phyloP scores from a whole-genome alignment of 106 monocot genomes.

The Dioscorea alata region DNA sequence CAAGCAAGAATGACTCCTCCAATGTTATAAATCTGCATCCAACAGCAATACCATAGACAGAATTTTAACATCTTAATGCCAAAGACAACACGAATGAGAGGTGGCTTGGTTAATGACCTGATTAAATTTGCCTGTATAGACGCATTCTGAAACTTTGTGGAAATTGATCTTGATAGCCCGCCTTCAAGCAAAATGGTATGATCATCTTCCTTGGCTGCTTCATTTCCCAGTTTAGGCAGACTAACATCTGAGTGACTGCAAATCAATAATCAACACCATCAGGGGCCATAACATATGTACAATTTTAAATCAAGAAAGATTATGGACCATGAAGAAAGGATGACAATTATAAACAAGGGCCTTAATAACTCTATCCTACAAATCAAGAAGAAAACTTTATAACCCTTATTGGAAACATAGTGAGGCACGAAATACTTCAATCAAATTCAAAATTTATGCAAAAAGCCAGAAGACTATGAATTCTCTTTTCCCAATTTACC shows the following conservation, averaged over 20 bases:
- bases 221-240: slow-evolving; percentile 67
- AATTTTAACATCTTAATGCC: background rate
- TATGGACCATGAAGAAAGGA: background rate
- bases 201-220: slow-evolving; percentile 61
- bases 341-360: background rate
- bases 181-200: slow-evolving; percentile 74
- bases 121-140: slow-evolving; percentile 56
- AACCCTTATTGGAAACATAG: background rate
- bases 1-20: slow-evolving; percentile 72
- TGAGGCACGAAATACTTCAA: background rate
- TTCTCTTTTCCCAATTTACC: no score
- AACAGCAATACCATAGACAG: slow-evolving; percentile 5
- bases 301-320: background rate
- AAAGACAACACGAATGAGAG: background rate
- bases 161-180: slow-evolving; percentile 57
- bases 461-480: no score
- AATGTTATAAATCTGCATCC: slow-evolving; percentile 54
- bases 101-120: slow-evolving; percentile 36
- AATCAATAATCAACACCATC: slow-evolving; percentile 4
- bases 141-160: slow-evolving; percentile 45
- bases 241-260: slow-evolving; percentile 79
- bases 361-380: background rate
- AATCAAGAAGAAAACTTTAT: background rate
- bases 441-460: background rate
- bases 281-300: background rate